These are phyloP conservation scores for Jacaranda mimosifolia DNA, from an alignment of 257 asterid species.

Conservation along the genomic window DNA sequence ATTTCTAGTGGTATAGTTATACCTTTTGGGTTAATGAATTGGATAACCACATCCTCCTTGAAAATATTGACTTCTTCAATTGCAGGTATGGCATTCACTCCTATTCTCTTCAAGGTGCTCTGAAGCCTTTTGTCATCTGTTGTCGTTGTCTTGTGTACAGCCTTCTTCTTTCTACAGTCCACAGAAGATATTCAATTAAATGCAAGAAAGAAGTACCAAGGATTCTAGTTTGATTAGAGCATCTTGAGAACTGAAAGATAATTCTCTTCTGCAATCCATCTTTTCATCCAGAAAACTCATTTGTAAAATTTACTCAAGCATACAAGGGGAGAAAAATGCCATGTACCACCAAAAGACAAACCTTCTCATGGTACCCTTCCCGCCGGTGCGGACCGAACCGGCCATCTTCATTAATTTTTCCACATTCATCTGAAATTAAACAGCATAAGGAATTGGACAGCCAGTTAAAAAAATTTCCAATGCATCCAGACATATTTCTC, in stretches of 20 bases:
- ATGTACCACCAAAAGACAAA: conserved; percentile 22
- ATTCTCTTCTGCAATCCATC: neutral
- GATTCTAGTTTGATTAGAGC: neutral
- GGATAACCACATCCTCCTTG: conserved; percentile 79
- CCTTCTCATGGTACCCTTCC: conserved; percentile 85
- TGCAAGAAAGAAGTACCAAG: neutral
- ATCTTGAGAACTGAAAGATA: neutral
- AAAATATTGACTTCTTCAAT: conserved; percentile 80
- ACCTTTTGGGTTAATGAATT: conserved; percentile 76
- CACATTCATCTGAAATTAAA: conserved; percentile 70
- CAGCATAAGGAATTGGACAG: neutral
- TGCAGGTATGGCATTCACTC: conserved; percentile 76
- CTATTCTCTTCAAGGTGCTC: conserved; percentile 78
- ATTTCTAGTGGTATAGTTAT: neutral
- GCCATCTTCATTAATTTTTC: conserved; percentile 79
- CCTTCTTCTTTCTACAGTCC: conserved; percentile 74
- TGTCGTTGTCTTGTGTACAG: conserved; percentile 77
- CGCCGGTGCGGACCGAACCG: conserved; percentile 79
- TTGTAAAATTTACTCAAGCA: neutral
- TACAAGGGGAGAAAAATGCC: neutral
- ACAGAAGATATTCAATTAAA: conserved; percentile 14
- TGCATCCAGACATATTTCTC: neutral
- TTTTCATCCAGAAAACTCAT: neutral
- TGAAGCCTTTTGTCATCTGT: conserved; percentile 81
- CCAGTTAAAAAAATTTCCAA: neutral